Evolutionary conservation across 2,329 filamentous ascomycete species (phyloP).

Genomic region (Aspergillus felis): DNA sequence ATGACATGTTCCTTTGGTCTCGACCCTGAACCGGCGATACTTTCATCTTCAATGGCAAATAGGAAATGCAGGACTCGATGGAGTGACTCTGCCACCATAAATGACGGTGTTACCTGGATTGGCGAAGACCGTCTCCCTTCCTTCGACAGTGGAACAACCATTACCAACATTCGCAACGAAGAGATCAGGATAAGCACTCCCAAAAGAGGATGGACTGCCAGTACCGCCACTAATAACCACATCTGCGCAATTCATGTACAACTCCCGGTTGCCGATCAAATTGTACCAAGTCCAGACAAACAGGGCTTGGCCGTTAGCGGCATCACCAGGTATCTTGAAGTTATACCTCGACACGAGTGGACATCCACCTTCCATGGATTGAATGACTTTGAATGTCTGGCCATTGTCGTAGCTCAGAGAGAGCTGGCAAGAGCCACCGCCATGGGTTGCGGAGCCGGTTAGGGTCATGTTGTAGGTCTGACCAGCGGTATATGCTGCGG

Average conservation of each 20-base stretch:
- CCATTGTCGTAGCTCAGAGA: constrained; percentile 68
- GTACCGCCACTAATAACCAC: constrained; percentile 50
- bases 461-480: constrained; percentile 59
- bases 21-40: neutral
- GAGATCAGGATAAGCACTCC: constrained; percentile 3
- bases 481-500: constrained; percentile 59
- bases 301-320: constrained; percentile 54
- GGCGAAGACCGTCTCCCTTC: constrained; percentile 7
- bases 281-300: constrained; percentile 75
- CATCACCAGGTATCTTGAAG: constrained; percentile 61
- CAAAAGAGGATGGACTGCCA: constrained; percentile 1
- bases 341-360: constrained; percentile 49
- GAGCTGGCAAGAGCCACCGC: constrained; percentile 69
- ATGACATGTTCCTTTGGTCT: neutral
- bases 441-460: constrained; percentile 56
- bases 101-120: constrained; percentile 7
- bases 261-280: constrained; percentile 67
- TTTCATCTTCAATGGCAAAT: constrained; percentile 1
- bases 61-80: constrained; percentile 4
- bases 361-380: constrained; percentile 55
- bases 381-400: constrained; percentile 61
- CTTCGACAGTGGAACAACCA: constrained; percentile 8
- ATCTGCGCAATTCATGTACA: constrained; percentile 76
- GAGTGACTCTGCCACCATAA: constrained; percentile 4
- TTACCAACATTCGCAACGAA: constrained; percentile 11